These are phyloP conservation scores for Fusarium coffeatum DNA, from an alignment of 2,329 filamentous ascomycete genomes.

Conservation along the genomic window DNA sequence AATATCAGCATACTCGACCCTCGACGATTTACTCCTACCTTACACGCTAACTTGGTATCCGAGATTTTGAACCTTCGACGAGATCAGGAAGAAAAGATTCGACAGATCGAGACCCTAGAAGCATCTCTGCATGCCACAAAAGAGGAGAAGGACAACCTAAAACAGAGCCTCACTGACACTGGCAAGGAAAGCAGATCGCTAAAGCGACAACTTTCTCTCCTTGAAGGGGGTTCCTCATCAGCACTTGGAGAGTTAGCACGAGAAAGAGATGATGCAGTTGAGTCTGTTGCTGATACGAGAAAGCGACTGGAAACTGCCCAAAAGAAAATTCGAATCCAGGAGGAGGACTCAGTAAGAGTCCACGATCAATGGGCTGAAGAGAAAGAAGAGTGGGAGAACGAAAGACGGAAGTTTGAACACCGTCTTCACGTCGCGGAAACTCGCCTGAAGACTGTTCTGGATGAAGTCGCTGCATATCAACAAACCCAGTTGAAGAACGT, in stretches of 20 bases:
- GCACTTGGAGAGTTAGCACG: conserved; percentile 84
- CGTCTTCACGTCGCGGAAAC: conserved; percentile 91
- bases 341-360: conserved; percentile 83
- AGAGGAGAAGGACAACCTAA: conserved; percentile 79
- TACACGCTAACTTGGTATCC: conserved; percentile 93
- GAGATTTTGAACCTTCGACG: conserved; percentile 89
- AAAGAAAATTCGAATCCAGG: conserved; percentile 80
- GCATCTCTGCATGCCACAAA: conserved; percentile 75
- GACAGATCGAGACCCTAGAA: conserved; percentile 88
- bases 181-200: conserved; percentile 82
- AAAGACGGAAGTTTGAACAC: conserved; percentile 83
- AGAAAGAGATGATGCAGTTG: conserved; percentile 87
- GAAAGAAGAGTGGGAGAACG: conserved; percentile 85
- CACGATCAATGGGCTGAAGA: conserved; percentile 87
- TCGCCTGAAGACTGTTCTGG: conserved; percentile 83
- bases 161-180: conserved; percentile 69
- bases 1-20: conserved; percentile 83
- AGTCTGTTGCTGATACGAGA: conserved; percentile 76
- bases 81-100: conserved; percentile 90
- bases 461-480: conserved; percentile 83
- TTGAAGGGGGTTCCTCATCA: conserved; percentile 89
- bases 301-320: conserved; percentile 81
- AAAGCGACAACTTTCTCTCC: conserved; percentile 84
- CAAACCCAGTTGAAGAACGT: conserved; percentile 60
- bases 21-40: conserved; percentile 90